phyloP scores from a whole-genome alignment of 257 asterid species.

The Solanum appendiculatum region DNA sequence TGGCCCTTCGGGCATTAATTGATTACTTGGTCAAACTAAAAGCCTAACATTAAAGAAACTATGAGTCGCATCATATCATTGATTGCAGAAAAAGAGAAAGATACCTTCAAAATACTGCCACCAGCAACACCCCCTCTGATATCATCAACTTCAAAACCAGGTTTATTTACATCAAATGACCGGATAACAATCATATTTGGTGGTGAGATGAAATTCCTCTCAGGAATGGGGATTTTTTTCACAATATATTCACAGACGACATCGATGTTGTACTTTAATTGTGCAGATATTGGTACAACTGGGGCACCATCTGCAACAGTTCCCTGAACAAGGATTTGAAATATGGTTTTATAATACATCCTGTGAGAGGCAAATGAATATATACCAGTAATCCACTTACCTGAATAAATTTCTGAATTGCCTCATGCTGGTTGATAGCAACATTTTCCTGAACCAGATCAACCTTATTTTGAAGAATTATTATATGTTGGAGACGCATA shows the following conservation, averaged over 20 bases:
- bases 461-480: slow-evolving; percentile 95
- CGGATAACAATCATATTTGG: slow-evolving; percentile 98
- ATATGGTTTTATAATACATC: background rate
- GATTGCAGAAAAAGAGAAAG: background rate
- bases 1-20: background rate
- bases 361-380: background rate
- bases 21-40: background rate
- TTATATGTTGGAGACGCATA: slow-evolving; percentile 88
- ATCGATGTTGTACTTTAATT: slow-evolving; percentile 89
- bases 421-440: slow-evolving; percentile 95
- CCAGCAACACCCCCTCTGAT: slow-evolving; percentile 98
- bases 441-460: slow-evolving; percentile 95
- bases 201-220: slow-evolving; percentile 75
- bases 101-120: slow-evolving; percentile 93
- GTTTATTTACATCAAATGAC: slow-evolving; percentile 94
- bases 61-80: background rate
- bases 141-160: slow-evolving; percentile 96
- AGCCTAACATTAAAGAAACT: background rate
- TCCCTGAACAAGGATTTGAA: slow-evolving; percentile 40
- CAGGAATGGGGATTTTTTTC: slow-evolving; percentile 86
- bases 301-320: slow-evolving; percentile 93
- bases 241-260: slow-evolving; percentile 81
- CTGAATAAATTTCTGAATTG: slow-evolving; percentile 83
- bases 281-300: slow-evolving; percentile 96
- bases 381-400: slow-evolving; percentile 15